Evolutionary conservation across 306 rosid species (phyloP), one percentile per base, ranked within the genome.

Genomic region (Corylus avellana): DNA sequence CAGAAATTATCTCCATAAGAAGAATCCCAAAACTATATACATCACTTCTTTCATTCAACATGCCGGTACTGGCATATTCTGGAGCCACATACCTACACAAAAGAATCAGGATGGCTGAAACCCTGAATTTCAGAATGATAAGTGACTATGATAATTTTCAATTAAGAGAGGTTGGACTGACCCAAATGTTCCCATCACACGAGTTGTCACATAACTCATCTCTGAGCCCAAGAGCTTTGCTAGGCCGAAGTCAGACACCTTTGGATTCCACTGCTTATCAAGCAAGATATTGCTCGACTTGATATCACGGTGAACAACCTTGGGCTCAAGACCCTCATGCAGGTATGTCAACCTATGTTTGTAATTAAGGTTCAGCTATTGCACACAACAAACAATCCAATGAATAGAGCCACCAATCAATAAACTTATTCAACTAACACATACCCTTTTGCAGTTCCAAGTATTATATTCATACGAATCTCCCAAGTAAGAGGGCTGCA

Each of bases 151-250:
- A 42, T 37, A n/a, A 5, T 10, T 59, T 59, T 63, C 44, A 53
- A 10, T 7, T 39, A 39, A 72, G 49, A 35, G 69, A 51, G 77
- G 7, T 47, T 73, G 51, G 59, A 76, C 92, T 82, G 48, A 87
- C 92, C 92, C 92, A 3, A 89, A 89, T 32, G 92, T 89, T 70
- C 92, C 92, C 92, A 89, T 87, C 53, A 89, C 92, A 44, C 92
- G 91, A 62, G 92, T 89, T 39, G 90, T 89, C 37, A 89, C 89
- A 16, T 89, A 89, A 81, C 89, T 89, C 75, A 86, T 85, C 77
- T 89, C 91, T 12, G 92, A 89, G 27, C 89, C 91, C 39, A 89
- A 82, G 49, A 89, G 89, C 84, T 89, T 89, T 51, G 92, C 92
- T 27, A 89, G 77, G 81, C 90, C 92, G 64, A 89, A 89, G 85